These are phyloP conservation scores for Aureobasidium vineae DNA, from an alignment of 2,329 filamentous ascomycete species.

Conservation along the genomic window DNA sequence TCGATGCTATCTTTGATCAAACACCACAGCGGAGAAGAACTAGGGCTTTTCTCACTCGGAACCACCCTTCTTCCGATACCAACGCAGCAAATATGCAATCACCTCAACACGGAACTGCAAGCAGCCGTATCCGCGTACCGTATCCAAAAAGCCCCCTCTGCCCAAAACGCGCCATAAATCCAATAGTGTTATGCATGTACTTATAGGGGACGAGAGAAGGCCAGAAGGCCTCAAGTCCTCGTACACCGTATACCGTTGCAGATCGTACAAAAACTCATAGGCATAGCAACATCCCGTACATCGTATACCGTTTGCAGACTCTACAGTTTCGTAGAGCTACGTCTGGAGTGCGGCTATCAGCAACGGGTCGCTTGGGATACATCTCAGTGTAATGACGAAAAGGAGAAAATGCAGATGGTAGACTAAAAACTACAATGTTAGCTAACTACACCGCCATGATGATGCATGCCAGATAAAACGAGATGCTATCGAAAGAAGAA, in stretches of 20 bases:
- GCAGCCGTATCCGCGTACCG: slow-evolving; percentile 6
- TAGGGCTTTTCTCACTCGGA: neutral
- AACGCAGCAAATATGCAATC: neutral
- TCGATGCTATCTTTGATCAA: neutral
- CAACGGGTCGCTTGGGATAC: neutral
- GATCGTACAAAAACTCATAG: neutral
- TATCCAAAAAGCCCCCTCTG: neutral
- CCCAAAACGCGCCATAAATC: neutral
- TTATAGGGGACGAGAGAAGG: neutral
- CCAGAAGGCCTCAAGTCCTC: neutral
- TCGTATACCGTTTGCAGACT: neutral
- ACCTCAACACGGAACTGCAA: slow-evolving; percentile 1
- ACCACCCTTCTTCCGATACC: neutral
- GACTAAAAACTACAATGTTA: neutral
- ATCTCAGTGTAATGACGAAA: neutral
- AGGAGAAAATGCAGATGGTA: neutral
- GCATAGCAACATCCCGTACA: neutral
- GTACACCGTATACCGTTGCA: neutral
- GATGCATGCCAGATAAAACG: neutral
- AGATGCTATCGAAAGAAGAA: neutral
- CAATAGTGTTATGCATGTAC: slow-evolving; percentile 9
- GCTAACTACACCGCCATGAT: neutral
- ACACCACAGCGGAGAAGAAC: neutral
- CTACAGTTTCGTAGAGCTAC: neutral
- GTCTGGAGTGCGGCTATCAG: neutral